Evolutionary conservation across 1,284 basidiomycete species (phyloP).

Genomic region (Ceratobasidium sp.): DNA sequence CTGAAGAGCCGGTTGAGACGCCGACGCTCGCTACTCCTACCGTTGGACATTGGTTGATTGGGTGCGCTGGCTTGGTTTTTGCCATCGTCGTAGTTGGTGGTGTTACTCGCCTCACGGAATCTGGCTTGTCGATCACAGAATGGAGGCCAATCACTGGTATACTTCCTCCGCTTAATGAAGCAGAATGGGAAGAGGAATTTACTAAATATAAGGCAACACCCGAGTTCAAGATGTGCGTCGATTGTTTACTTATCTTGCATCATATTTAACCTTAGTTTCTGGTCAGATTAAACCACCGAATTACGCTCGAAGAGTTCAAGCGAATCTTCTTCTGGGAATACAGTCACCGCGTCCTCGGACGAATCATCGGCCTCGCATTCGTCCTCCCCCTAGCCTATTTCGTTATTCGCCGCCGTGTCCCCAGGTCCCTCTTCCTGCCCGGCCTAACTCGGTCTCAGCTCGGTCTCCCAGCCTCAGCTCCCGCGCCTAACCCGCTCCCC

Average conservation of each 20-base stretch:
- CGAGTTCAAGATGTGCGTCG: constrained; percentile 91
- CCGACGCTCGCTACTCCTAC: constrained; percentile 63
- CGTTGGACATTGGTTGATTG: constrained; percentile 85
- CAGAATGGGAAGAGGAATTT: constrained; percentile 91
- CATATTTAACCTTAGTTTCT: background rate
- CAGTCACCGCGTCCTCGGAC: constrained; percentile 93
- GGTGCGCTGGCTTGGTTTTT: constrained; percentile 86
- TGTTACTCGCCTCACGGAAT: constrained; percentile 96
- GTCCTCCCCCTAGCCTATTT: constrained; percentile 86
- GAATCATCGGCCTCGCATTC: constrained; percentile 86
- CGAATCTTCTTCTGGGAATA: constrained; percentile 99
- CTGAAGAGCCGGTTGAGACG: constrained; percentile 6
- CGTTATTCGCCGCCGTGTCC: constrained; percentile 65
- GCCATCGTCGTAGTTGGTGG: constrained; percentile 96
- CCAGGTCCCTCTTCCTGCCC: constrained; percentile 28
- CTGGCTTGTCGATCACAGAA: constrained; percentile 97
- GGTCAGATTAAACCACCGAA: constrained; percentile 86
- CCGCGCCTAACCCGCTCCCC: constrained; percentile 38
- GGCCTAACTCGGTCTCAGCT: constrained; percentile 59
- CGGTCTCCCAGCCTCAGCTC: constrained; percentile 37
- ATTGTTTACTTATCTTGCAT: background rate
- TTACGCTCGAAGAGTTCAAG: constrained; percentile 92
- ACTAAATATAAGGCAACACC: constrained; percentile 96
- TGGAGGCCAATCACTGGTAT: constrained; percentile 96
- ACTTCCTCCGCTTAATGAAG: constrained; percentile 79